These are phyloP conservation scores for Besnoitia besnoiti DNA, from an alignment of 169 alveolate genomes.

Conservation along the genomic window DNA sequence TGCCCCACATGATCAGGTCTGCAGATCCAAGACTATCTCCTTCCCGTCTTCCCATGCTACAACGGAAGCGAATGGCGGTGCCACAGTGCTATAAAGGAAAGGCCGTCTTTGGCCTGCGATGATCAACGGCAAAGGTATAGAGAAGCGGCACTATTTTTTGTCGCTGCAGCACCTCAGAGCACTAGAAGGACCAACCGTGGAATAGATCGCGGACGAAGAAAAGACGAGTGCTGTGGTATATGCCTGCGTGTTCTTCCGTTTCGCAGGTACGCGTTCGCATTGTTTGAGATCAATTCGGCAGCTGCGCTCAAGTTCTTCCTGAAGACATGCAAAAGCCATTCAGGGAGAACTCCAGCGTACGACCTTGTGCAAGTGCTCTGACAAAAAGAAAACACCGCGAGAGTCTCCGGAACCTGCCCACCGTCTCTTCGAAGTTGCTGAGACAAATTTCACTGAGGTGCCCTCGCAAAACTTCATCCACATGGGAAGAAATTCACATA, in stretches of 20 bases:
- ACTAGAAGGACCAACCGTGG: neutral
- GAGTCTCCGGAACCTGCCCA: neutral
- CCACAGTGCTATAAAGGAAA: constrained; percentile 38
- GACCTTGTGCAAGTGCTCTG: constrained; percentile 38
- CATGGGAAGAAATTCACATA: neutral
- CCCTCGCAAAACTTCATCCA: neutral
- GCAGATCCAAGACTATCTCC: constrained; percentile 9
- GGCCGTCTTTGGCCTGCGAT: constrained; percentile 19
- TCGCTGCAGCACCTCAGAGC: neutral
- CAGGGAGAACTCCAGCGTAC: constrained; percentile 30
- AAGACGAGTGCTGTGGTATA: neutral
- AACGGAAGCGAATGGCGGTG: constrained; percentile 45
- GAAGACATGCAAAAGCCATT: constrained; percentile 12
- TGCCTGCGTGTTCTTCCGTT: neutral
- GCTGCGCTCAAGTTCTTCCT: constrained; percentile 32
- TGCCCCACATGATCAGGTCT: neutral
- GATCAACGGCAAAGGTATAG: constrained; percentile 33
- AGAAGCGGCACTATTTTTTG: neutral
- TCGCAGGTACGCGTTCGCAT: constrained; percentile 40
- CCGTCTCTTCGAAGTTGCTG: neutral
- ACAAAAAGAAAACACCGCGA: neutral
- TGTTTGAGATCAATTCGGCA: constrained; percentile 12
- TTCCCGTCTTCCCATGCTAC: constrained; percentile 32
- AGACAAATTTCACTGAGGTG: neutral
- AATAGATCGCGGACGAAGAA: no score